Evolutionary conservation across 257 asterid species (phyloP), one percentile per base, ranked within the genome.

Genomic region (Solanum corneliomulleri): DNA sequence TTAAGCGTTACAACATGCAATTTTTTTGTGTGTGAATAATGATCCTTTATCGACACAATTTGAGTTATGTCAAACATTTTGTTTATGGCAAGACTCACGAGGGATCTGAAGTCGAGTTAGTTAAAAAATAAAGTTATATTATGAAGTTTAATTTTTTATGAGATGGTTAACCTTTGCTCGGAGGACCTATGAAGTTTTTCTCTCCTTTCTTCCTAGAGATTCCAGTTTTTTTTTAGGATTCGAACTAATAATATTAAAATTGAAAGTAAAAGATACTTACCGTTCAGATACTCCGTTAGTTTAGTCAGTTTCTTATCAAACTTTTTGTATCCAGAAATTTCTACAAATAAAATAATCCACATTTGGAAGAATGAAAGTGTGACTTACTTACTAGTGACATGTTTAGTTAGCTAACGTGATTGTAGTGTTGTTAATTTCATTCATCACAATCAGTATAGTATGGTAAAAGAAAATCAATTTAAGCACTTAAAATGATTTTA

Each of bases 301-400:
- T 64, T 64, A 64, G 11, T 64, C 33, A 64, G 71, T 64, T 64
- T 64, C 7, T 5, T 60, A 60, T 60, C 11, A 0, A 69, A 6
- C 23, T 29, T 69, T 69, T 27, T 14, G 1, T 35, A 35, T 35
- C 66, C 31, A 16, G 42, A 4, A 29, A 69, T 20, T 15, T 69
- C 12, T 16, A 66, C 14, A 0, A 64, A 14, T 68, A 68, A 31
- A 70, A 70, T 70, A 70, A 70, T 20, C 29, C 2, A 72, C 29
- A 72, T 72, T 74, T 37, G 52, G 49, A 74, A 11, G 5, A 37
- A 74, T 37, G 52, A 21, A 37, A 37, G 82, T 74, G 31, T 39
- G 56, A 23, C 58, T n/a, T 12, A 76, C 83, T 42, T 76, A 76
- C 83, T 76, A 41, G 35, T n/a, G 60, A 76, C 83, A 8, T 42